phyloP scores from a whole-genome alignment of 331 rosid genomes.

The Acacia concinna region DNA sequence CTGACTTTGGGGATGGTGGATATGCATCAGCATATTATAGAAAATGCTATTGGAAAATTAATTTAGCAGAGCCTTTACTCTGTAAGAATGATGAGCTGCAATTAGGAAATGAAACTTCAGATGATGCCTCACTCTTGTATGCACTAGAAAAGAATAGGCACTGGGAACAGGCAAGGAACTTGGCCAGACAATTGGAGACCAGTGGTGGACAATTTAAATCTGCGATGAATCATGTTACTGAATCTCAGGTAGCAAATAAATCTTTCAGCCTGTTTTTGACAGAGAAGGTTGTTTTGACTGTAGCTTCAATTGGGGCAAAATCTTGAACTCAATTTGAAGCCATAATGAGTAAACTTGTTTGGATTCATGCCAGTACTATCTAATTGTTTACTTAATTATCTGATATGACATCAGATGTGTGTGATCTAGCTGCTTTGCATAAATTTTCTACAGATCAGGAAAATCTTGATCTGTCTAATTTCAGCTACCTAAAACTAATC shows the following conservation, averaged over 20 bases:
- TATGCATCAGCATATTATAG: slow-evolving; percentile 62
- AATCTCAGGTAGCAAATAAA: slow-evolving; percentile 71
- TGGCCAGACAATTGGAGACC: slow-evolving; percentile 97
- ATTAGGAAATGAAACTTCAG: slow-evolving; percentile 73
- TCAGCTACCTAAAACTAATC: slow-evolving; percentile 19
- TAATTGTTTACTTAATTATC: slow-evolving; percentile 19
- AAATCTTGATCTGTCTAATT: slow-evolving; percentile 20
- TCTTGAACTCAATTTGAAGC: slow-evolving; percentile 20
- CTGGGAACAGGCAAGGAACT: slow-evolving; percentile 97
- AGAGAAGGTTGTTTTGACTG: neutral
- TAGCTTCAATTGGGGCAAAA: slow-evolving; percentile 20
- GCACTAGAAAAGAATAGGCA: slow-evolving; percentile 81
- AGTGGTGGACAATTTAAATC: slow-evolving; percentile 81
- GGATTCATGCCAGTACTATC: neutral
- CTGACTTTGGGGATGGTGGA: slow-evolving; percentile 96
- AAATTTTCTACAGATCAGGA: slow-evolving; percentile 1
- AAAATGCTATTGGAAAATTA: slow-evolving; percentile 79
- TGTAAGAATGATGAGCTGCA: slow-evolving; percentile 65
- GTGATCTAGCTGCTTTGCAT: slow-evolving; percentile 26
- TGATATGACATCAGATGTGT: slow-evolving; percentile 12
- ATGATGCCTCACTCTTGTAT: slow-evolving; percentile 81
- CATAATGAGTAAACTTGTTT: slow-evolving; percentile 12
- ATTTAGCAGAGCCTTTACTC: slow-evolving; percentile 85
- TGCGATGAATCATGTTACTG: slow-evolving; percentile 83
- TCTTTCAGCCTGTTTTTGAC: slow-evolving; percentile 37